Base-by-base conservation (phyloP, 495 filamentous ascomycete genomes). In the Opeltia flavorubescens region DNA sequence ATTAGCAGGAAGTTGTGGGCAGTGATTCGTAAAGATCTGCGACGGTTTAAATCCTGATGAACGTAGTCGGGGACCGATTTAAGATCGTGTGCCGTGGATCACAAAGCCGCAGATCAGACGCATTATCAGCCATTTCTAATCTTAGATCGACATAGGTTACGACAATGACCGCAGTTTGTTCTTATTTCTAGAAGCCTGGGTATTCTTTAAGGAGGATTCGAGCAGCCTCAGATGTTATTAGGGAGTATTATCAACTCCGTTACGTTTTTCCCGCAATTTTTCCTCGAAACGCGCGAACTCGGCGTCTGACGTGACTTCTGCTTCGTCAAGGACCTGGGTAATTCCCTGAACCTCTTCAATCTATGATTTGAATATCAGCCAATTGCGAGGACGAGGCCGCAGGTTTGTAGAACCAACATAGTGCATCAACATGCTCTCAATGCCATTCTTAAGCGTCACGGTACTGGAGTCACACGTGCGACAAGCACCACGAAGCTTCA, bases 211-310 rank as follows among this genome's bases (percentile, higher is more conserved):
- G n/a, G n/a, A n/a, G n/a, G n/a, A n/a, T n/a, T 17, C n/a, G 20
- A 20, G 38, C 38, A 41, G 13, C 35, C 35, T 39, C 36, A 40
- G 4, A 21, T 11, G 12, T 36, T 36, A 36, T n/a, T 17, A 36
- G 15, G n/a, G n/a, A n/a, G n/a, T n/a, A 35, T 72, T 68, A 33
- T 63, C 62, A n/a, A 67, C 54, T 20, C 69, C 78, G 58, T 86
- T 89, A 55, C 87, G 83, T 58, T 78, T 71, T 59, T 75, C 78
- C n/a, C n/a, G n/a, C 55, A 98, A 64, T 65, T 94, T 95, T 69
- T 95, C 86, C 62, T 98, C 91, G 63, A 98, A 98, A 63, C 83
- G 88, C 36, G 84, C 84, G 64, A 98, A 96, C 56, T 96, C 91
- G 50, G 80, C 67, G 59, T 89, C 71, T 8, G 89, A 82, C 50